Evolutionary conservation across 2,329 filamentous ascomycete genomes (phyloP), one percentile per base, ranked within the genome.

Genomic region (Trichoderma brevicompactum): DNA sequence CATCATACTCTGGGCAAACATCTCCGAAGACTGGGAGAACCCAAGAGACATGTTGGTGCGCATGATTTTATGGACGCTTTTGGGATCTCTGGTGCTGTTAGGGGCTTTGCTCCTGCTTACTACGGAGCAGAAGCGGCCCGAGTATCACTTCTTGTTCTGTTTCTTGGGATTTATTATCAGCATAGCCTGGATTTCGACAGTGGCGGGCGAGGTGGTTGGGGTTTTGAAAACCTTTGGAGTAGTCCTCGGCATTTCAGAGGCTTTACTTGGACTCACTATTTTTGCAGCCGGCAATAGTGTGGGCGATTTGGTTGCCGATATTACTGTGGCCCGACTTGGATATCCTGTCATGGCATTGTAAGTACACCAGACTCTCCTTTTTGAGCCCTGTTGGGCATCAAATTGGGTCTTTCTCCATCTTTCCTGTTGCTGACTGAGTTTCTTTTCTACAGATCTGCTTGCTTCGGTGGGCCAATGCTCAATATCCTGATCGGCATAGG

Each of bases 391-490:
- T 5, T 28, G 23, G 23, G 23, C 23, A 28, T 28, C 5, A 5
- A 2, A 2, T 28, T 48, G 17, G 19, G 56, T 38, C 43, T 41
- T n/a, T 52, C 67, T 2, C 34, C 34, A 2, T n/a, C 15, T 34
- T n/a, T 46, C 1, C 17, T 28, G 41, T 41, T 48, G 23, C 52
- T 63, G 13, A 63, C 49, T 19, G 13, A 4, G 17, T 8, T 38
- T 46, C 28, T n/a, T 9, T 4, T 7, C 32, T n/a, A 7, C 68
- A 87, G 85, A 46, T 94, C 92, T 40, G 95, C 95, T 5, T 99
- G 95, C 75, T 97, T 99, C 75, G 95, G 95, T n/a, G 96, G 95
- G 0, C 95, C 95, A 0, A 94, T 99, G 92, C 85, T 99, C 46
- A 99, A 99, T 72, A 99, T 99, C 68, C 81, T 99, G 0, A 85